A percentile compares a stretch with the other conserved stretches of the same genome.
These are phyloP conservation scores for Plectosphaerella sp. DNA, from an alignment of 2,329 filamentous ascomycete species.

Conservation along the genomic window DNA sequence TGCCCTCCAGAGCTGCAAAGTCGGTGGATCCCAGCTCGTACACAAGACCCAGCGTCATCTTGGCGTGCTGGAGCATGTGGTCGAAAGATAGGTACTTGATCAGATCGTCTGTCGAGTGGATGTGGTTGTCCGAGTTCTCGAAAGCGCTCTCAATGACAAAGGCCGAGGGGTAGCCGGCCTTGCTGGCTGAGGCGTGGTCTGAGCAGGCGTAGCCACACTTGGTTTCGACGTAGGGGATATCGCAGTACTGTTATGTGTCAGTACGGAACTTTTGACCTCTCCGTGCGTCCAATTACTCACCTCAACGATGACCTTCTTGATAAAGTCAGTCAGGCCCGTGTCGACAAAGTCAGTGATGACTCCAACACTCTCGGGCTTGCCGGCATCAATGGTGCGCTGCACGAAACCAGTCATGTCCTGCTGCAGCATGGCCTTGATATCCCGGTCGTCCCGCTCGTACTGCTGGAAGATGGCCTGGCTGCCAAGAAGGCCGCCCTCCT, in stretches of 20 bases:
- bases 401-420: conserved; percentile 97
- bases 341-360: conserved; percentile 93
- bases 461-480: conserved; percentile 83
- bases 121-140: conserved; percentile 61
- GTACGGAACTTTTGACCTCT: neutral
- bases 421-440: conserved; percentile 95
- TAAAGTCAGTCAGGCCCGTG: conserved; percentile 75
- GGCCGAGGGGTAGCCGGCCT: conserved; percentile 69
- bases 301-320: conserved; percentile 79
- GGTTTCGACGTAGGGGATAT: conserved; percentile 80
- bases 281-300: conserved; percentile 25
- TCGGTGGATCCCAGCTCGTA: conserved; percentile 80
- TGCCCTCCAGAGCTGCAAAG: conserved; percentile 44
- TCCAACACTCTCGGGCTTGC: conserved; percentile 78
- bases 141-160: conserved; percentile 75
- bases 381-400: conserved; percentile 76
- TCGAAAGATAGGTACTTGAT: conserved; percentile 74
- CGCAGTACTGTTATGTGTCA: conserved; percentile 61
- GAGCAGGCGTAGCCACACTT: conserved; percentile 86
- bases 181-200: conserved; percentile 69
- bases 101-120: conserved; percentile 66
- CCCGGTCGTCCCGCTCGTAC: conserved; percentile 68
- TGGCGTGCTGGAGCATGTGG: conserved; percentile 89
- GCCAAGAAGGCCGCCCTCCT: conserved; percentile 82
- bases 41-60: conserved; percentile 75